A percentile compares a stretch with the other conserved stretches of the same genome.
Conservation (phyloP, 2,329 filamentous ascomycete species). For the Periconia sp. region DNA sequence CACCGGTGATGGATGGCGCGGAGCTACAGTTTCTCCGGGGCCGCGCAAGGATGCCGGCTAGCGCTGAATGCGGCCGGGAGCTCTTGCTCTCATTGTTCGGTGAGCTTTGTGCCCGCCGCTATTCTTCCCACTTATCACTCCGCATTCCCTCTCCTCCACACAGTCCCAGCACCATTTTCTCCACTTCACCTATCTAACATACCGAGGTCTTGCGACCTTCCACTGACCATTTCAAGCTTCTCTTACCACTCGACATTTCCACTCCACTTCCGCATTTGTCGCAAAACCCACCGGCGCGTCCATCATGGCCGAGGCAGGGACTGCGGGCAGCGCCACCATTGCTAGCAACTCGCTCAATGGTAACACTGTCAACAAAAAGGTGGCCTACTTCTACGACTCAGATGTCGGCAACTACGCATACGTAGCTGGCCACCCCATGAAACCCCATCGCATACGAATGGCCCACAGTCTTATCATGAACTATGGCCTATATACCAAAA, state of each 20-base stretch:
- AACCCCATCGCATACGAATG: constrained; percentile 69
- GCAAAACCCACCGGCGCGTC: constrained; percentile 5
- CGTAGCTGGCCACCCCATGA: constrained; percentile 71
- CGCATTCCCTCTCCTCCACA: constrained; percentile 4
- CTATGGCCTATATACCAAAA: constrained; percentile 72
- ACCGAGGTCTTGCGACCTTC: not conserved
- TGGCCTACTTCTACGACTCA: constrained; percentile 98
- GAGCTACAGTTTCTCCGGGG: no score
- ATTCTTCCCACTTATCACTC: constrained; percentile 6
- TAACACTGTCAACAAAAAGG: constrained; percentile 63
- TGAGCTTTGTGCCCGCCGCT: constrained; percentile 10
- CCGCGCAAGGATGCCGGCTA: no score
- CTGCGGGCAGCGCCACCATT: constrained; percentile 18
- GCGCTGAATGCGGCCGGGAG: no score
- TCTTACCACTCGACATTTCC: not conserved
- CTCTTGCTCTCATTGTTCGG: constrained; percentile 3
- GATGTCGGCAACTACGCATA: constrained; percentile 99
- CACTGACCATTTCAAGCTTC: not conserved
- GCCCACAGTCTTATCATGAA: constrained; percentile 68
- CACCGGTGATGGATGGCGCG: constrained; percentile 3
- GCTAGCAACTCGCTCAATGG: constrained; percentile 20
- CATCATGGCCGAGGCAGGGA: constrained; percentile 14
- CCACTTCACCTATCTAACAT: not conserved
- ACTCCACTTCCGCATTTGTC: not conserved
- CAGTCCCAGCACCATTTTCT: not conserved